phyloP scores from a whole-genome alignment of 176 grass and related monocot genomes.

The Carex littledalei region DNA sequence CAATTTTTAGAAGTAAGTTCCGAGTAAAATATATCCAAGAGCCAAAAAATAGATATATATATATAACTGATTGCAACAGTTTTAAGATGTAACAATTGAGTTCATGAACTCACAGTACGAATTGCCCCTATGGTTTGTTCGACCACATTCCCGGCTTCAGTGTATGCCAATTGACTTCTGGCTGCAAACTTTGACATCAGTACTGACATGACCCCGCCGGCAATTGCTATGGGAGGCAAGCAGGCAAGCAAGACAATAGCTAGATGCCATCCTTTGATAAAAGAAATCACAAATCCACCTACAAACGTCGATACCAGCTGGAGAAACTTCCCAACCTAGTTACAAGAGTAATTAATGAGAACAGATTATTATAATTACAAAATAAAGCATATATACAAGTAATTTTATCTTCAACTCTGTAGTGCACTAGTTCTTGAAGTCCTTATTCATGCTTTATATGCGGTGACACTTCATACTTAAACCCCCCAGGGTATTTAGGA shows the following conservation, averaged over 20 bases:
- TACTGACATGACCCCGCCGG: constrained; percentile 45
- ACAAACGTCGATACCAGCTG: constrained; percentile 52
- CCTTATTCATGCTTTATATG: not conserved
- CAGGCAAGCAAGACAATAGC: constrained; percentile 51
- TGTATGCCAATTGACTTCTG: constrained; percentile 53
- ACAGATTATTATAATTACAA: not conserved
- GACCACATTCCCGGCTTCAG: constrained; percentile 60
- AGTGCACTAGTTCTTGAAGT: not conserved
- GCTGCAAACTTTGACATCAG: constrained; percentile 47
- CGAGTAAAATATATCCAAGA: not conserved
- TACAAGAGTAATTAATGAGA: not conserved
- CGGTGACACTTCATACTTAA: not conserved
- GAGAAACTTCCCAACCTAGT: constrained; percentile 52
- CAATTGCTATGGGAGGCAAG: constrained; percentile 42
- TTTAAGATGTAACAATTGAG: not conserved
- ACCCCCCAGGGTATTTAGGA: not conserved
- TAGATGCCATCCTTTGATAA: constrained; percentile 55
- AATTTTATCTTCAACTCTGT: not conserved
- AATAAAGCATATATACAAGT: not conserved
- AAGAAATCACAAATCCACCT: constrained; percentile 50
- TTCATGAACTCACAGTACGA: constrained; percentile 46
- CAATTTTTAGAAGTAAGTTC: not conserved
- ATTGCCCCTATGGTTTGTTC: constrained; percentile 72
- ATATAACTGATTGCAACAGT: not conserved
- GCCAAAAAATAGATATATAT: not conserved